phyloP scores from a whole-genome alignment of 805 yeast genomes.

The Zygosaccharomyces bailii region DNA sequence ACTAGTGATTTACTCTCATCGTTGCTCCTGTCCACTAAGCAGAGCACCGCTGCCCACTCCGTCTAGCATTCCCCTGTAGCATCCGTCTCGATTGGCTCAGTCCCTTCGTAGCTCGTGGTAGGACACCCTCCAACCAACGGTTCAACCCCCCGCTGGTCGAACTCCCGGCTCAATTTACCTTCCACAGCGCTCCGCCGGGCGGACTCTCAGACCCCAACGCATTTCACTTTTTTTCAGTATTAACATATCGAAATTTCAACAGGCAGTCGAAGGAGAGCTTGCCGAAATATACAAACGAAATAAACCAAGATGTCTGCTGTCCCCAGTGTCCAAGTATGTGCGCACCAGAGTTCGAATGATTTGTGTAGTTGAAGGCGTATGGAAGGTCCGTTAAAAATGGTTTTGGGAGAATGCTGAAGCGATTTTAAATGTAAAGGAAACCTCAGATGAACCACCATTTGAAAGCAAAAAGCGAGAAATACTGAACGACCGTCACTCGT shows the following conservation, averaged over 20 bases:
- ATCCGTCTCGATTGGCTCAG: neutral
- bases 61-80: neutral
- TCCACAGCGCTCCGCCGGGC: neutral
- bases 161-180: neutral
- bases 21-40: too few relatives aligned
- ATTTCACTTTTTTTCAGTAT: conserved; percentile 1
- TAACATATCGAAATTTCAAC: conserved; percentile 9
- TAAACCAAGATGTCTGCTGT: conserved; percentile 59
- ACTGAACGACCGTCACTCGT: neutral
- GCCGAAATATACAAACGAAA: conserved; percentile 22
- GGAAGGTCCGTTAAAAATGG: neutral
- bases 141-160: too few relatives aligned
- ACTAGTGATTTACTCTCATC: too few relatives aligned
- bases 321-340: conserved; percentile 88
- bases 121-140: too few relatives aligned
- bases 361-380: too few relatives aligned
- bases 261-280: conserved; percentile 12
- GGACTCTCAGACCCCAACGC: neutral
- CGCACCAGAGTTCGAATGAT: neutral
- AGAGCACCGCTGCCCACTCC: too few relatives aligned
- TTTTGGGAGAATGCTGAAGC: neutral
- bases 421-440: neutral
- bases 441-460: neutral
- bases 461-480: neutral
- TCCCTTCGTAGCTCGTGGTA: too few relatives aligned